Conservation (phyloP, 345 rosid species). For the Draba incana region DNA sequence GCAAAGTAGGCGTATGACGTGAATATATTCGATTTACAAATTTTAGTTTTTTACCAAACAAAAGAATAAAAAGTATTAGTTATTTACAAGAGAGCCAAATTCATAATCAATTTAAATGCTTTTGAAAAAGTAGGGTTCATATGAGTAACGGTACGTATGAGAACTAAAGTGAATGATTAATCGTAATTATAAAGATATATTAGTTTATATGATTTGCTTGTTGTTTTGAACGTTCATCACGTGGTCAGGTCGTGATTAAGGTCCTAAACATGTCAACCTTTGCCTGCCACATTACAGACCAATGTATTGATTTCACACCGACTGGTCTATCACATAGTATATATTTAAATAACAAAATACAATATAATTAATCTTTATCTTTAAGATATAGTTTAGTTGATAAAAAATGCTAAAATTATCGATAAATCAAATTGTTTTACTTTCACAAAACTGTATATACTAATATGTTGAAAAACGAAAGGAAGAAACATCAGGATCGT, state of each 20-base stretch:
- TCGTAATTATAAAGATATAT: slow-evolving; percentile 4
- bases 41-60: background rate
- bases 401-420: background rate
- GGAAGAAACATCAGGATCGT: no score
- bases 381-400: background rate
- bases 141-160: background rate
- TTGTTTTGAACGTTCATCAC: slow-evolving; percentile 23
- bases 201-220: background rate
- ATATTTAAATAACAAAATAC: background rate
- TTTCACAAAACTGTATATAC: no score
- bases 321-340: slow-evolving; percentile 34
- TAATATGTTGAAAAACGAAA: no score
- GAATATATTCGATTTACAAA: background rate
- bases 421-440: no score
- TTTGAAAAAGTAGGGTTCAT: background rate
- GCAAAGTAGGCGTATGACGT: background rate
- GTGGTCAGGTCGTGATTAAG: slow-evolving; percentile 32
- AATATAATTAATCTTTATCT: background rate
- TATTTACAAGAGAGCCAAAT: background rate
- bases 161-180: background rate
- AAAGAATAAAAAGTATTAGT: background rate
- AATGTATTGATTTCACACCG: slow-evolving; percentile 21
- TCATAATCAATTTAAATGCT: background rate
- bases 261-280: slow-evolving; percentile 35
- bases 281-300: slow-evolving; percentile 39